Evolutionary conservation across 1,284 basidiomycete species (phyloP).

Genomic region (Melanopsichium pennsylvanicum): DNA sequence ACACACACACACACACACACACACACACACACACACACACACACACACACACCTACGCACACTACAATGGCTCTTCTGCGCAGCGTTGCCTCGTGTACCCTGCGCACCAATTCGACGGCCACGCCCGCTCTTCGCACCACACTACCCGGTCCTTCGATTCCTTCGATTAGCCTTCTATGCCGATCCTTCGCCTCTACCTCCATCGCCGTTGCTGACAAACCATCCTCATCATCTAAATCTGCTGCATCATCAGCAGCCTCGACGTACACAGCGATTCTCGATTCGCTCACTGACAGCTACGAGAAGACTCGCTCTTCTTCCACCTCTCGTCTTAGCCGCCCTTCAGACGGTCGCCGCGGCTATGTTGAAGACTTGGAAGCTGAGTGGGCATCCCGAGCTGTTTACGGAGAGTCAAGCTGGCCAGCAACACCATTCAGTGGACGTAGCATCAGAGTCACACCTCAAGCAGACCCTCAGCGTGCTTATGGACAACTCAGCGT

Average conservation of each 20-base stretch:
- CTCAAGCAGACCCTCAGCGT: conserved; percentile 26
- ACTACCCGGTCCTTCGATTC: too few relatives aligned
- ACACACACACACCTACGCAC: conserved; percentile 17
- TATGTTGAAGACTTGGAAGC: conserved; percentile 41
- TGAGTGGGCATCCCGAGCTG: conserved; percentile 25
- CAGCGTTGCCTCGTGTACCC: not conserved
- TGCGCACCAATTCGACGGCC: conserved; percentile 3
- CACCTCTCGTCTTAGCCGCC: conserved; percentile 15
- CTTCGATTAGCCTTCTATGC: conserved; percentile 27
- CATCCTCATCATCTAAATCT: not conserved
- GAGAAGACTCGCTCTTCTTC: conserved; percentile 20
- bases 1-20: not conserved
- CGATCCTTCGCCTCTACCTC: conserved; percentile 39
- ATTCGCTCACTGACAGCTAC: conserved; percentile 26
- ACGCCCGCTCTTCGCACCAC: conserved; percentile 6
- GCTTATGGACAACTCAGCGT: conserved; percentile 38
- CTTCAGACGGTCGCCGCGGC: conserved; percentile 22
- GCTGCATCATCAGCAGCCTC: conserved; percentile 13
- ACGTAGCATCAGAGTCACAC: conserved; percentile 24
- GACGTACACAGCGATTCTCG: conserved; percentile 35
- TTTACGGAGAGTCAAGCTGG: conserved; percentile 39
- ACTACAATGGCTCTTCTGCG: conserved; percentile 19
- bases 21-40: conserved; percentile 8
- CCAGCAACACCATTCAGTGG: conserved; percentile 40
- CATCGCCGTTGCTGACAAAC: conserved; percentile 6